Base-by-base conservation (phyloP, 1,284 basidiomycete genomes). In the Kwoniella shivajii region DNA sequence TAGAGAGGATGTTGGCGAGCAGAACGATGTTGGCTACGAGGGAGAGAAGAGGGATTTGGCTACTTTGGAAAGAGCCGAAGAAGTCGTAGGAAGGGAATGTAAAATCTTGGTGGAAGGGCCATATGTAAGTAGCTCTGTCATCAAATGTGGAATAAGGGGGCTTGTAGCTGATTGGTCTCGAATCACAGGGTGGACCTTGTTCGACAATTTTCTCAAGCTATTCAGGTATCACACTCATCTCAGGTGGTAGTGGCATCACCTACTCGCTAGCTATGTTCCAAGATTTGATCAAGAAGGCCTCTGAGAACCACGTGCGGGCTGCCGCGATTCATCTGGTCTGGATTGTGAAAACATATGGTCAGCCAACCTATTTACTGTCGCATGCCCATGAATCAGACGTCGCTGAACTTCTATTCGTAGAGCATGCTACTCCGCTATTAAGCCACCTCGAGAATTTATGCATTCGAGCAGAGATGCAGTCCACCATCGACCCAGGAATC, bases 241-340 rank as follows among this genome's bases (percentile, higher is more conserved):
- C 48, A 10, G 55, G 55, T 4, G 55, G 55, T 16, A 56, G 55
- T 27, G 55, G 55, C 9, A 50, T 56, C 9, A 50, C 55, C 24
- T 56, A 50, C 24, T 38, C 42, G 24, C 16, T 56, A 20, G 33
- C 38, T 1, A 50, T 56, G 48, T 50, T 56, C 13, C 48, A 56
- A 20, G 55, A 56, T 27, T 27, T 56, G 6, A 44, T 56, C 39
- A 50, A 33, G 29, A 56, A 56, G 26, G 41, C 55, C n/a, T 48
- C 39, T 22, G 49, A 50, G 22, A 49, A 49, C 1, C 55, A 56
- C 22, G 13, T 43, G 20, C 39, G 55, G 38, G 48, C 55, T 20
- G 51, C 26, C 14, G 46, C 41, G 7, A 29, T 56, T 14, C 55
- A 56, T 27, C 22, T 56, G 20, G 49, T 56, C 18, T 51, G 55